Evolutionary conservation across 768 basidiomycete species (phyloP), one percentile per base, ranked within the genome.

Genomic region (Calvatia gigantea): DNA sequence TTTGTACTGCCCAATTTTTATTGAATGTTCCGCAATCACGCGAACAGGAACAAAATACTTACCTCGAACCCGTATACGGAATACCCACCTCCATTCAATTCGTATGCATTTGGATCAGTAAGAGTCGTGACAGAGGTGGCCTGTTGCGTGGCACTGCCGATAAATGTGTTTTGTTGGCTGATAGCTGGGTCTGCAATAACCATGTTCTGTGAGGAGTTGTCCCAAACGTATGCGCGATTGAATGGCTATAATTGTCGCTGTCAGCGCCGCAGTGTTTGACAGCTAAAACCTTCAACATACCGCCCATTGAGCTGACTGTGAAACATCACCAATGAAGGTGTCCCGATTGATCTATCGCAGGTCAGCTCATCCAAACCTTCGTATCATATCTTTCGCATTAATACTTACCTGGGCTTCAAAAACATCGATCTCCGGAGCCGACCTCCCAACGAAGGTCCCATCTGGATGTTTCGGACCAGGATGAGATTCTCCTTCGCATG

Each of bases 351-450:
- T 80, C 87, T 74, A 68, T 61, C n/a, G n/a, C n/a, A n/a, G n/a
- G n/a, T n/a, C n/a, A n/a, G n/a, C n/a, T n/a, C n/a, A n/a, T n/a
- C n/a, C n/a, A n/a, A n/a, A n/a, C n/a, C 23, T n/a, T 38, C 38
- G 32, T 33, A 32, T 15, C 11, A 9, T 37, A n/a, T 14, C 35
- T 14, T 37, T 12, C 35, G n/a, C n/a, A 12, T 21, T n/a, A 27
- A 33, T 19, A 42, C 62, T 61, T 57, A 69, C 83, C 70, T 89
- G 85, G 6, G 93, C 92, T 71, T 95, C 94, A 56, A 96, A 86
- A 43, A 96, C 67, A 68, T 96, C 94, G 48, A 95, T 94, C 68
- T 96, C 93, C 1, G 94, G 94, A 4, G 94, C 91, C 2, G 87
- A 70, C 19, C 94, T 76, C 1, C 93, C 94, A 2, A 89, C 85